phyloP scores from a whole-genome alignment of 768 basidiomycete species.

The Aureoboletus auriporus region DNA sequence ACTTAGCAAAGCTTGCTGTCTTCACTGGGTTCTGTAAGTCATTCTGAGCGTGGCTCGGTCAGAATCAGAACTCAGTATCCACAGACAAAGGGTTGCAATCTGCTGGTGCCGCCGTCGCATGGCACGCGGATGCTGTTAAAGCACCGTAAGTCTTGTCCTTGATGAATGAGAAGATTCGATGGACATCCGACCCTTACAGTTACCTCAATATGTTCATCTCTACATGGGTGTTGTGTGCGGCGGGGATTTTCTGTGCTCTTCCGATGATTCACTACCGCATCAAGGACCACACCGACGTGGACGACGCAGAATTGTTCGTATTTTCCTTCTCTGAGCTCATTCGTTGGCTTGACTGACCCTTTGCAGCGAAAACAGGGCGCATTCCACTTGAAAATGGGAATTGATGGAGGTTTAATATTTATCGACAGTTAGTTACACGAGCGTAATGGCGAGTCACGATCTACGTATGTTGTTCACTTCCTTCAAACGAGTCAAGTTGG shows the following conservation, averaged over 20 bases:
- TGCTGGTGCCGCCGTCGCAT: conserved; percentile 68
- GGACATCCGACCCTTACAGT: conserved; percentile 14
- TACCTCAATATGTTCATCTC: conserved; percentile 73
- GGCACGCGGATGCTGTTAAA: conserved; percentile 63
- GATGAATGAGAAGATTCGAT: neutral
- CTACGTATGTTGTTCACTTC: neutral
- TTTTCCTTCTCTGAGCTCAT: neutral
- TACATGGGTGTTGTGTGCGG: conserved; percentile 68
- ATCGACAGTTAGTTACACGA: neutral
- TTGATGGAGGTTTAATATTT: neutral
- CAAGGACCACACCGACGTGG: conserved; percentile 51
- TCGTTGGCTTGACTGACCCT: neutral
- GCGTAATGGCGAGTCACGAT: neutral
- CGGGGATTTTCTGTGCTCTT: conserved; percentile 60
- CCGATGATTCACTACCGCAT: conserved; percentile 75
- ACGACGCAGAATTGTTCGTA: conserved; percentile 48
- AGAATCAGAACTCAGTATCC: conserved; percentile 2
- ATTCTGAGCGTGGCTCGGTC: neutral
- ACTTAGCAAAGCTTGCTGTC: conserved; percentile 73
- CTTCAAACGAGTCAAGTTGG: no score
- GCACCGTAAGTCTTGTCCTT: conserved; percentile 47
- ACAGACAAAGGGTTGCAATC: conserved; percentile 73
- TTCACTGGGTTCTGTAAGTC: conserved; percentile 78
- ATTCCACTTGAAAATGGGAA: neutral
- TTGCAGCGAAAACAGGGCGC: conserved; percentile 11